Evolutionary conservation across 2,329 filamentous ascomycete species (phyloP).

Genomic region (Alternaria viburni): DNA sequence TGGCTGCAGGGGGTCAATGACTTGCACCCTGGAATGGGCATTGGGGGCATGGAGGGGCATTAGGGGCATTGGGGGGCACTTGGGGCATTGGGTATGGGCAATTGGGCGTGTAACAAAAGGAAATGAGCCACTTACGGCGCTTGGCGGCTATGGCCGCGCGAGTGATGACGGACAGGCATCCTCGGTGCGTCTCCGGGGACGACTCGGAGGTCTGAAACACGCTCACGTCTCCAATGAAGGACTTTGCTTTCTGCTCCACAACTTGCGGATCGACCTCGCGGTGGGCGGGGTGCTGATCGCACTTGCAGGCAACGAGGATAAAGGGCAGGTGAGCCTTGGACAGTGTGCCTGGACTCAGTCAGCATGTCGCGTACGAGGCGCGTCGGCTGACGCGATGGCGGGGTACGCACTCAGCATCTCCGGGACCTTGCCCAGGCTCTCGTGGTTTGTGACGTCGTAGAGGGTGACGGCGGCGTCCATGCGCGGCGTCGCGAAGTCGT

Average conservation of each 20-base stretch:
- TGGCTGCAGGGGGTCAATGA: slow-evolving; percentile 33
- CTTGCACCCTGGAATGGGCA: slow-evolving; percentile 4
- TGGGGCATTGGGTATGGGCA: not conserved
- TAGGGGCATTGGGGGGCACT: not conserved
- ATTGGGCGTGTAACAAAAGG: slow-evolving; percentile 5
- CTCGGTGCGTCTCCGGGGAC: slow-evolving; percentile 73
- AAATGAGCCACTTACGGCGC: slow-evolving; percentile 65
- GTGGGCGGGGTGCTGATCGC: slow-evolving; percentile 74
- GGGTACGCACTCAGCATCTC: slow-evolving; percentile 75
- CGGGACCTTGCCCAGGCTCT: slow-evolving; percentile 76
- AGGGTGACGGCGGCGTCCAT: slow-evolving; percentile 85
- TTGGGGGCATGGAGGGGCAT: not conserved
- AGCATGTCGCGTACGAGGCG: slow-evolving; percentile 18
- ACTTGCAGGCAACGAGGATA: slow-evolving; percentile 87
- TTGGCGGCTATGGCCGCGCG: slow-evolving; percentile 71
- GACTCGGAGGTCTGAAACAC: slow-evolving; percentile 76
- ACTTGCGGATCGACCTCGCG: slow-evolving; percentile 74
- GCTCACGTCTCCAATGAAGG: slow-evolving; percentile 68
- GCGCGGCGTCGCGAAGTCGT: slow-evolving; percentile 73
- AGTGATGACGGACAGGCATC: slow-evolving; percentile 77
- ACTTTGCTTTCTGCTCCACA: slow-evolving; percentile 68
- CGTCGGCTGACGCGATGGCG: not conserved
- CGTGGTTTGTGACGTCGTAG: slow-evolving; percentile 83
- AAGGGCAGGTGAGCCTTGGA: slow-evolving; percentile 75
- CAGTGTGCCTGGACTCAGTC: slow-evolving; percentile 67